phyloP scores from a whole-genome alignment of 768 basidiomycete species.

The Dioszegia crocea region DNA sequence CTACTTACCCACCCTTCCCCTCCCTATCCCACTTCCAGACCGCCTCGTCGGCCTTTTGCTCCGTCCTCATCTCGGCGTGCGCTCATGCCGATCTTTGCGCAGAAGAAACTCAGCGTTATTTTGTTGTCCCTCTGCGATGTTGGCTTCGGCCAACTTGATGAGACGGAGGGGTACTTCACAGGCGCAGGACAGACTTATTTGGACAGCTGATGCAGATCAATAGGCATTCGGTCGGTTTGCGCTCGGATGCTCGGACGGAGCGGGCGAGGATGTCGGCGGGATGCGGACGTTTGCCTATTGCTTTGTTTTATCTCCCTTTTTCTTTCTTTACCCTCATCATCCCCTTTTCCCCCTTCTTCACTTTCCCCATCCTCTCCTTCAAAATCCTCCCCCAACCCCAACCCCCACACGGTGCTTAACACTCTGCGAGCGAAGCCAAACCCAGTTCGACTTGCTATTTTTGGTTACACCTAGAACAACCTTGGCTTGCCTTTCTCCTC shows the following conservation, averaged over 20 bases:
- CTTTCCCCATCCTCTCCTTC: slow-evolving; percentile 7
- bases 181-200: slow-evolving; percentile 41
- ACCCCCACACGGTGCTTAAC: slow-evolving; percentile 68
- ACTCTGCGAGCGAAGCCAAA: slow-evolving; percentile 65
- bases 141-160: slow-evolving; percentile 14
- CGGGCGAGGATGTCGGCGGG: no score
- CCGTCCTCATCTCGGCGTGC: slow-evolving; percentile 32
- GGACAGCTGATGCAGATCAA: slow-evolving; percentile 6
- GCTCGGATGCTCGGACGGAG: neutral
- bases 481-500: slow-evolving; percentile 27
- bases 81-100: slow-evolving; percentile 13
- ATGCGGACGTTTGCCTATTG: slow-evolving; percentile 6
- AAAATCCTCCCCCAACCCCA: neutral
- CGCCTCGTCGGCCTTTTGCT: slow-evolving; percentile 24
- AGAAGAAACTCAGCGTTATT: slow-evolving; percentile 33
- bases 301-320: neutral
- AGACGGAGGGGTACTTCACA: slow-evolving; percentile 46
- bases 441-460: slow-evolving; percentile 91
- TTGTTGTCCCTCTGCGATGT: slow-evolving; percentile 44
- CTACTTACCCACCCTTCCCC: neutral
- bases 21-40: slow-evolving; percentile 2
- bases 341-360: neutral
- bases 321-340: neutral
- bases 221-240: slow-evolving; percentile 3
- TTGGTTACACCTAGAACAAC: slow-evolving; percentile 74